A percentile compares a stretch with the other conserved stretches of the same genome.
These are phyloP conservation scores for Penicillium longicatenatum DNA, from an alignment of 495 filamentous ascomycete genomes.

Conservation along the genomic window DNA sequence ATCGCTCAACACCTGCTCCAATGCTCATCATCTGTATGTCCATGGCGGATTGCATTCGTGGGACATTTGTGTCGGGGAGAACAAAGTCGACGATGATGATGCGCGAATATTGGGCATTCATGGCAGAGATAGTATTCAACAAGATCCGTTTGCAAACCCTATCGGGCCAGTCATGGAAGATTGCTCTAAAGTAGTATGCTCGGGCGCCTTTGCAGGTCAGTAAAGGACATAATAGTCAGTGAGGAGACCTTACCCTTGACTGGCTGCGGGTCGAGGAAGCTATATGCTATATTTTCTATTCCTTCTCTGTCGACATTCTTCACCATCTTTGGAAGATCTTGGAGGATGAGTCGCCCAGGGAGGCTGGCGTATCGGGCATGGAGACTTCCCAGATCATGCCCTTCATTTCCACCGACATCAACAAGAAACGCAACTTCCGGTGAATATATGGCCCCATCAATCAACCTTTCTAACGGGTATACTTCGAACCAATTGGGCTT, in stretches of 20 bases:
- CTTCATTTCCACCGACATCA: slow-evolving; percentile 51
- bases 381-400: slow-evolving; percentile 45
- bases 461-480: slow-evolving; percentile 41
- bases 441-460: slow-evolving; percentile 21
- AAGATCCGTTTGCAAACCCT: slow-evolving; percentile 33
- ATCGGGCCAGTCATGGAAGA: slow-evolving; percentile 52
- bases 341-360: slow-evolving; percentile 12
- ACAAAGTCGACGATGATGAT: slow-evolving; percentile 36
- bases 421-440: slow-evolving; percentile 32
- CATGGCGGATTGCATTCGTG: slow-evolving; percentile 30
- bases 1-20: slow-evolving; percentile 36
- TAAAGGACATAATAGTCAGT: neutral
- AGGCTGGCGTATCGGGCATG: neutral
- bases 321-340: slow-evolving; percentile 16
- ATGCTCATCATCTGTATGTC: slow-evolving; percentile 44
- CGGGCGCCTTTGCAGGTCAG: slow-evolving; percentile 25
- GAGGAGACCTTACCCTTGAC: slow-evolving; percentile 7
- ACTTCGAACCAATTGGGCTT: slow-evolving; percentile 44
- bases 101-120: slow-evolving; percentile 31
- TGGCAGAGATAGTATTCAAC: slow-evolving; percentile 22
- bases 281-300: slow-evolving; percentile 16
- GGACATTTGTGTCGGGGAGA: slow-evolving; percentile 28
- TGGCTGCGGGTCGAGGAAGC: slow-evolving; percentile 21
- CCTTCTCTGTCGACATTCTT: neutral
- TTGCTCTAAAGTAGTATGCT: slow-evolving; percentile 46